These are phyloP conservation scores for Rhodotorula paludigena DNA, from an alignment of 768 basidiomycete species.

Conservation along the genomic window DNA sequence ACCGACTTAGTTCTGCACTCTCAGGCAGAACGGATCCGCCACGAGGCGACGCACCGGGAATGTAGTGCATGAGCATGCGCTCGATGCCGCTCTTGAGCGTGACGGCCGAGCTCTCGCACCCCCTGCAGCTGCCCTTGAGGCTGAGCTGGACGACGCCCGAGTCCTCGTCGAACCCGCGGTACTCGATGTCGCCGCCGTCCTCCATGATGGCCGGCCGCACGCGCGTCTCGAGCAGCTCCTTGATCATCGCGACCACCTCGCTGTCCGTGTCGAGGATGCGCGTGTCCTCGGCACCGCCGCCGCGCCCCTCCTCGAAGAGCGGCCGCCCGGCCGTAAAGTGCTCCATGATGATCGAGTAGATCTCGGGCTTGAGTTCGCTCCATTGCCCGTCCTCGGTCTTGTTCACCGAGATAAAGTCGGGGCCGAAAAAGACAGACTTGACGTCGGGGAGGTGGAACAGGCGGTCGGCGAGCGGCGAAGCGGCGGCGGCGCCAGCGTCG, in stretches of 20 bases:
- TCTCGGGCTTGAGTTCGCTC: conserved; percentile 90
- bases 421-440: conserved; percentile 83
- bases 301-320: conserved; percentile 74
- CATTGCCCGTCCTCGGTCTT: conserved; percentile 81
- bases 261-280: conserved; percentile 87
- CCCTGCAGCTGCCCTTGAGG: conserved; percentile 94
- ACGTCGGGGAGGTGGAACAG: conserved; percentile 94
- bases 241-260: conserved; percentile 98
- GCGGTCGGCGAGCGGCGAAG: conserved; percentile 89
- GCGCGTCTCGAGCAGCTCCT: conserved; percentile 88
- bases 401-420: conserved; percentile 94
- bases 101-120: conserved; percentile 87
- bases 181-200: conserved; percentile 97
- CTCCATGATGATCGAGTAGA: conserved; percentile 95
- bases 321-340: conserved; percentile 86
- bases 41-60: too few relatives aligned
- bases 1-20: too few relatives aligned
- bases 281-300: conserved; percentile 62
- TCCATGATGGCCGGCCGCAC: conserved; percentile 97
- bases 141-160: conserved; percentile 74
- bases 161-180: conserved; percentile 77
- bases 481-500: conserved; percentile 74
- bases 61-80: conserved; percentile 98
- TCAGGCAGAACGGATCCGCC: too few relatives aligned
- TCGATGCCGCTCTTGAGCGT: conserved; percentile 96